Evolutionary conservation across 2,329 filamentous ascomycete genomes (phyloP), one percentile per base, ranked within the genome.

Genomic region (Hyphodiscus sp.): DNA sequence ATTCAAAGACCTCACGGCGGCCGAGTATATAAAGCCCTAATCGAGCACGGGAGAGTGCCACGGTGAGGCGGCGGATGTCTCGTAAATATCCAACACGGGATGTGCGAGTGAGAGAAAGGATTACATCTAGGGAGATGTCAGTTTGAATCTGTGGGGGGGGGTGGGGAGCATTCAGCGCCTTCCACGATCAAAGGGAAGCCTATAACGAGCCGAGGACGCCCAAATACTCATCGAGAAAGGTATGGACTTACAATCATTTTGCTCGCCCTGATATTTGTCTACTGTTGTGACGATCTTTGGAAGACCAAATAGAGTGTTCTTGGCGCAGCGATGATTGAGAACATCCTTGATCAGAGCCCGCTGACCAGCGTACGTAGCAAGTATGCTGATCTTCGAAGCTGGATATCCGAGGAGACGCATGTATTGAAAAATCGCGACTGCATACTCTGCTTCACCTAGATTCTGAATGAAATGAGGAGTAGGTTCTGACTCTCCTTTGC

Each of bases 211-310:
- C 3, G 23, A 26, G 8, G 23, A 26, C 23, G 23, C 23, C n/a
- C 23, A 8, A 26, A 26, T 19, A 16, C 41, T 51, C 19, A n/a
- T n/a, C 41, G 33, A 26, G 41, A 46, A 13, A 33, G 18, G n/a
- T 16, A 6, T 19, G 29, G 41, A 82, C 87, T 78, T 78, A 94
- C 89, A 97, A 67, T 99, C 94, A 71, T 99, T 99, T 72, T 99
- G 94, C 76, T 99, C 94, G 69, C 94, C 95, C 74, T 99, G 94
- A 67, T 97, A 99, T 70, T 96, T 96, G 74, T 99, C 94, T 58
- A 99, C 92, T 5, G 95, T 99, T 2, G 89, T 91, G 26, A 99
- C 89, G 50, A 87, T 86, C 70, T 86, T 87, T 18, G 94, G 94
- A 70, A 96, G 74, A 9, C 92, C 91, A 71, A 99, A 99, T 19